These are phyloP conservation scores for Lasiosphaeria miniovina DNA, from an alignment of 495 filamentous ascomycete species.

Conservation along the genomic window DNA sequence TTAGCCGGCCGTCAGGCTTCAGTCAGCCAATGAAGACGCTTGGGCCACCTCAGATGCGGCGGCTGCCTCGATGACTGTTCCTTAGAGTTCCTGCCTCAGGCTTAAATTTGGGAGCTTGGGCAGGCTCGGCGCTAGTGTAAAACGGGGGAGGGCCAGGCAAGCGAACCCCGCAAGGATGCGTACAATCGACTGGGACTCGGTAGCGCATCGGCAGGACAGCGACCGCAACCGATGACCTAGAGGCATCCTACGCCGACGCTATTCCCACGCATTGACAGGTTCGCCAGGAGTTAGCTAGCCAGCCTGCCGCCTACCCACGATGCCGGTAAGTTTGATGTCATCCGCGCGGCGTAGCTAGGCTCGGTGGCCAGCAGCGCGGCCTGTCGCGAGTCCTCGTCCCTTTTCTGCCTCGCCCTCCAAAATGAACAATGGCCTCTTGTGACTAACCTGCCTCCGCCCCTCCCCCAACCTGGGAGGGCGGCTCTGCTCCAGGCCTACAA, in stretches of 20 bases:
- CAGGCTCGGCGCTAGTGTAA: slow-evolving; percentile 17
- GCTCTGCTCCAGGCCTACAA: slow-evolving; percentile 69
- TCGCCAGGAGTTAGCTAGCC: too few species aligned
- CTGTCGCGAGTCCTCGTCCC: too few species aligned
- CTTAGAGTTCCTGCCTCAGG: background rate
- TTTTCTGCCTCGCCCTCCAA: too few species aligned
- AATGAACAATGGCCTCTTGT: too few species aligned
- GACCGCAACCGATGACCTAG: background rate
- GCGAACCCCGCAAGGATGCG: slow-evolving; percentile 34
- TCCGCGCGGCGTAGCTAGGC: too few species aligned
- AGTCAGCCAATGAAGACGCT: background rate
- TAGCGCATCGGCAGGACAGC: background rate
- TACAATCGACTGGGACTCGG: slow-evolving; percentile 3
- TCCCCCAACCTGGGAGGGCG: background rate
- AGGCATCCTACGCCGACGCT: slow-evolving; percentile 4
- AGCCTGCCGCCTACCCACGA: slow-evolving; percentile 3
- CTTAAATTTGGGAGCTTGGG: background rate
- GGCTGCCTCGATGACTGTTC: background rate
- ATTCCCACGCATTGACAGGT: slow-evolving; percentile 1
- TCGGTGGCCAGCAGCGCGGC: too few species aligned
- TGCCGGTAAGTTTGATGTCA: slow-evolving; percentile 14
- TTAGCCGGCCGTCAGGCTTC: background rate
- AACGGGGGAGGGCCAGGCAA: slow-evolving; percentile 9
- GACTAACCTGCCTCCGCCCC: slow-evolving; percentile 1
- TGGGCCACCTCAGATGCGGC: too few species aligned